Evolutionary conservation across 768 basidiomycete genomes (phyloP), one percentile per base, ranked within the genome.

Genomic region (Kondoa subrosea): DNA sequence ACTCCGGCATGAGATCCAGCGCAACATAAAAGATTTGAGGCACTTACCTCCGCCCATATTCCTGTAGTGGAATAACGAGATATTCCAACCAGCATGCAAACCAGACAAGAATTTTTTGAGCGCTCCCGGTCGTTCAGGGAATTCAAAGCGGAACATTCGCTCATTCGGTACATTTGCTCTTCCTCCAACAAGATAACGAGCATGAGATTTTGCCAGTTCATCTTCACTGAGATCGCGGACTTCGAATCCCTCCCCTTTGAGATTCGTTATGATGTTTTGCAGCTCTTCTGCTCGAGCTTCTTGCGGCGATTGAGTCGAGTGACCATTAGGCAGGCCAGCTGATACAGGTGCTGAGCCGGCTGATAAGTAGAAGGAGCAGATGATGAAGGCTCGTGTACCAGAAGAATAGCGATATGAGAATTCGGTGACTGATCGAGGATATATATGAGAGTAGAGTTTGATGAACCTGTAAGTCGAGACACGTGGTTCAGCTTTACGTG

Each of bases 21-120:
- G 57, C 2, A 17, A 30, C 25, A 61, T 12, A 1, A 1, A 32
- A 8, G 15, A 34, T 67, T 57, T 57, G 67, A 15, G 1, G 57
- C 16, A 80, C 86, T 68, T 72, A 89, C 92, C 92, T 75, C 87
- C 90, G 32, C 95, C 95, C 69, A 97, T 93, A 76, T 97, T 96
- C 66, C 95, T 83, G 77, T 99, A 99, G 76, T 99, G 95, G 80
- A 97, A 99, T 71, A 99, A 76, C 0, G 91, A 87, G 62, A 99
- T 89, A 77, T 92, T 96, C 91, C 92, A 96, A 29, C 85, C 85
- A 25, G 82, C 79, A 33, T 86, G 86, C 58, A 99, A 76, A 1
- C 87, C 88, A 31, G 85, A 80, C 69, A 99, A 80, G 80, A 97
- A 99, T 72, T 87, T 89, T 57, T 88, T 84, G 67, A 99, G 80